phyloP scores from a whole-genome alignment of 768 basidiomycete species.

The Leccinum incarnatum region DNA sequence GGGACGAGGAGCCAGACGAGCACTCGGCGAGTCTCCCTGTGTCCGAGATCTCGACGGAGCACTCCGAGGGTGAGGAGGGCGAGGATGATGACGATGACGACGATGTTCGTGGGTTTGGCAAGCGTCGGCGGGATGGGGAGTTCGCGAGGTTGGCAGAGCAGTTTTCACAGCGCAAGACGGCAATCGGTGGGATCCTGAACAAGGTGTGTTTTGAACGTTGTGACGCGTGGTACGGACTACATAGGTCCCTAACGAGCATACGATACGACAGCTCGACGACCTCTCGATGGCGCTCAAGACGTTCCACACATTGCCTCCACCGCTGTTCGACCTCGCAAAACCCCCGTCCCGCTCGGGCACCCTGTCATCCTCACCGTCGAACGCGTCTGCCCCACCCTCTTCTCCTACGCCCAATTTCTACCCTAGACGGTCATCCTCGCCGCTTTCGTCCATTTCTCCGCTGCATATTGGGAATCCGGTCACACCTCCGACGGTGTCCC shows the following conservation, averaged over 20 bases:
- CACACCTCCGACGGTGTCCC: too few relatives aligned
- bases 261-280: conserved; percentile 25
- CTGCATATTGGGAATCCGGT: too few relatives aligned
- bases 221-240: background rate
- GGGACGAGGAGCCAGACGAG: conserved; percentile 25
- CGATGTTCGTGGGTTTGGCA: conserved; percentile 55
- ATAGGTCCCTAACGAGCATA: background rate
- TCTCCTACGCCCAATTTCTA: conserved; percentile 8
- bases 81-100: conserved; percentile 33
- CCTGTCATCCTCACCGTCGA: conserved; percentile 26
- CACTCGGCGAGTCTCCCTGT: conserved; percentile 11
- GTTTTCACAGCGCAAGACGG: conserved; percentile 67
- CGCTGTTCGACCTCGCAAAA: conserved; percentile 35
- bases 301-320: conserved; percentile 45
- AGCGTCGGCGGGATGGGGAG: conserved; percentile 58
- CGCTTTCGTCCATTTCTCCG: background rate
- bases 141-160: conserved; percentile 61
- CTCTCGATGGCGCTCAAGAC: conserved; percentile 36
- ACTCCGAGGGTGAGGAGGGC: conserved; percentile 35
- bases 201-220: conserved; percentile 49
- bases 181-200: conserved; percentile 68
- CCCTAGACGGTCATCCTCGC: background rate
- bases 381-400: conserved; percentile 18
- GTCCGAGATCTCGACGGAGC: conserved; percentile 26
- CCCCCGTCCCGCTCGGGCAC: conserved; percentile 29